Base-by-base conservation (phyloP, 2,329 filamentous ascomycete species). In the Plenodomus lindquistii region DNA sequence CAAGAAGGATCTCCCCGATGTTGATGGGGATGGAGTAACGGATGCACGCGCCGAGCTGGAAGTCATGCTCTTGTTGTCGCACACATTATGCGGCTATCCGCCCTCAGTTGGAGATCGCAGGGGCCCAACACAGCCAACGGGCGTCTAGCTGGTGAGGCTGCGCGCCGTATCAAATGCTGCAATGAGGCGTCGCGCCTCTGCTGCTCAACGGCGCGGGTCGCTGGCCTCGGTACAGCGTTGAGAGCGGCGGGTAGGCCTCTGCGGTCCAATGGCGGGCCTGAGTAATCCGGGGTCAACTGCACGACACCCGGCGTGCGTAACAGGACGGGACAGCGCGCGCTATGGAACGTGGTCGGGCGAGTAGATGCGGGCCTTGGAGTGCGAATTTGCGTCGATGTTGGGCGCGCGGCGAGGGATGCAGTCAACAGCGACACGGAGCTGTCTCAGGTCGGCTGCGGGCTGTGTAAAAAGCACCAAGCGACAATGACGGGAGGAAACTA, bases 1-100 rank as follows among this genome's bases (percentile, higher is more conserved):
- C 37, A 85, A 66, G 36, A 79, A 65, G 54, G 70, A 73, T 52
- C 62, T 65, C 58, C 49, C 60, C 43, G 65, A 54, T 18, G 52
- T 50, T 42, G 64, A 60, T 42, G 63, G 59, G 44, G 61, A 62
- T 31, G 67, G 60, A 56, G 65, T 55, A 46, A 54, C 59, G 54
- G 66, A 56, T 54, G 60, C 56, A 57, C 67, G 67, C 52, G 59
- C 61, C 50, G 66, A 59, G 62, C 66, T 69, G 65, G 70, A 70
- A 67, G 63, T 72, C 70, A 72, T 73, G 62, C 63, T 70, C 65
- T 62, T 64, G 65, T 60, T 61, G 55, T 49, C 54, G 58, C 62
- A 57, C 62, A 67, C 70, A 73, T 73, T 44, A 65, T 73, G 70
- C 70, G 70, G 67, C 65, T 66, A 59, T 48, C 67, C 66, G 69